phyloP scores from a whole-genome alignment of 2,329 filamentous ascomycete genomes.

The Aspergillus cejpii region DNA sequence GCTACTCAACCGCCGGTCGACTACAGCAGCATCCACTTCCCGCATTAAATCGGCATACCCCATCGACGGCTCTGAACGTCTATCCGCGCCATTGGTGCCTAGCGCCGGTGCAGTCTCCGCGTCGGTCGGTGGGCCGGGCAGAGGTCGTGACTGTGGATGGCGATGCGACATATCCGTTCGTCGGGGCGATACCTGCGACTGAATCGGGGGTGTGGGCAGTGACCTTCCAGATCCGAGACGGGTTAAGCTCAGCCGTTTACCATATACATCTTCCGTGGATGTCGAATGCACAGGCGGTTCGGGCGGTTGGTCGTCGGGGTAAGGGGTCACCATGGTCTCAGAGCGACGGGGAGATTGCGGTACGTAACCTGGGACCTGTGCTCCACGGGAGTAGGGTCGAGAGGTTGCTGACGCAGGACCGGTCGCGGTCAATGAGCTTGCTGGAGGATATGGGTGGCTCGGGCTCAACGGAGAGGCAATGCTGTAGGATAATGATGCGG shows the following conservation, averaged over 20 bases:
- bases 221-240: conserved; percentile 34
- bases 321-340: conserved; percentile 14
- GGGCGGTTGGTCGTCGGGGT: conserved; percentile 29
- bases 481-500: conserved; percentile 26
- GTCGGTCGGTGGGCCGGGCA: conserved; percentile 52
- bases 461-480: conserved; percentile 18
- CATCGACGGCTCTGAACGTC: conserved; percentile 36
- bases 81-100: conserved; percentile 14
- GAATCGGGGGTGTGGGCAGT: conserved; percentile 45
- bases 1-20: conserved; percentile 29
- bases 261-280: conserved; percentile 22
- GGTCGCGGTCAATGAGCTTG: conserved; percentile 17
- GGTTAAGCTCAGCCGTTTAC: conserved; percentile 23
- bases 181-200: conserved; percentile 47
- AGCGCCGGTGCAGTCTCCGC: conserved; percentile 29
- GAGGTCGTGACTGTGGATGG: conserved; percentile 52
- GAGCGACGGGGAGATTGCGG: conserved; percentile 20
- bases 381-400: conserved; percentile 19
- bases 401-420: conserved; percentile 13
- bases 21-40: conserved; percentile 50
- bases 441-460: conserved; percentile 19
- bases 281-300: conserved; percentile 29
- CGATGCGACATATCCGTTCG: conserved; percentile 49
- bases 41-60: conserved; percentile 53
- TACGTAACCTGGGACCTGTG: conserved; percentile 20